These are phyloP conservation scores for Venturia effusa DNA, from an alignment of 2,329 filamentous ascomycete genomes.

Conservation along the genomic window DNA sequence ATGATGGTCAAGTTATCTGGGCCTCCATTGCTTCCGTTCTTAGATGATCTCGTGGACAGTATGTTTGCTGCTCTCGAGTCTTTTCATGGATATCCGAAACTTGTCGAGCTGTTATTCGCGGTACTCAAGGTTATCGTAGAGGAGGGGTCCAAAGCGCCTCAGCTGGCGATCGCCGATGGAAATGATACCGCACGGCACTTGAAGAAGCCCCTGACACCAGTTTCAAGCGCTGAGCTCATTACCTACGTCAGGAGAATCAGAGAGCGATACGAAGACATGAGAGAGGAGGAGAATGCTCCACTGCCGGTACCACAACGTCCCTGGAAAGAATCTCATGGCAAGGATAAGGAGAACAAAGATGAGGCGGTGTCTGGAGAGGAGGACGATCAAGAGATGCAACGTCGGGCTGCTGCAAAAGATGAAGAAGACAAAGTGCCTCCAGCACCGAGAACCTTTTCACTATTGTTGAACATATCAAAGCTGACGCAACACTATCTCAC, in stretches of 20 bases:
- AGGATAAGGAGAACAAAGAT: conserved; percentile 21
- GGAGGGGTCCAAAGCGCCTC: conserved; percentile 56
- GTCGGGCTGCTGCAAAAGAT: conserved; percentile 22
- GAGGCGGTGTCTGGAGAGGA: conserved; percentile 15
- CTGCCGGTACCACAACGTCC: conserved; percentile 21
- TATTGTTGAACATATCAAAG: conserved; percentile 69
- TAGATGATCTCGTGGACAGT: conserved; percentile 83
- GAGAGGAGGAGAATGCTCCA: background rate
- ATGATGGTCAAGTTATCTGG: conserved; percentile 94
- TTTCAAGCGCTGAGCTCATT: conserved; percentile 20
- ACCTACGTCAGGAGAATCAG: conserved; percentile 24
- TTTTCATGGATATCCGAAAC: conserved; percentile 81
- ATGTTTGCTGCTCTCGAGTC: conserved; percentile 91
- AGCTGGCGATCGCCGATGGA: conserved; percentile 33
- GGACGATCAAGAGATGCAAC: background rate
- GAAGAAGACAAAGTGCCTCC: conserved; percentile 51
- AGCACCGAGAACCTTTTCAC: conserved; percentile 63
- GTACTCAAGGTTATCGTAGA: conserved; percentile 75
- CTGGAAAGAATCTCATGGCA: conserved; percentile 21
- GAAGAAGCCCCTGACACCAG: background rate
- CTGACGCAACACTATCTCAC: conserved; percentile 87
- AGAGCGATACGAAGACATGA: conserved; percentile 11
- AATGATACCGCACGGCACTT: conserved; percentile 9
- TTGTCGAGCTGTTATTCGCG: conserved; percentile 77
- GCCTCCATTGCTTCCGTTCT: conserved; percentile 67